Conservation (phyloP, 768 basidiomycete genomes). For the Auricularia sp. region DNA sequence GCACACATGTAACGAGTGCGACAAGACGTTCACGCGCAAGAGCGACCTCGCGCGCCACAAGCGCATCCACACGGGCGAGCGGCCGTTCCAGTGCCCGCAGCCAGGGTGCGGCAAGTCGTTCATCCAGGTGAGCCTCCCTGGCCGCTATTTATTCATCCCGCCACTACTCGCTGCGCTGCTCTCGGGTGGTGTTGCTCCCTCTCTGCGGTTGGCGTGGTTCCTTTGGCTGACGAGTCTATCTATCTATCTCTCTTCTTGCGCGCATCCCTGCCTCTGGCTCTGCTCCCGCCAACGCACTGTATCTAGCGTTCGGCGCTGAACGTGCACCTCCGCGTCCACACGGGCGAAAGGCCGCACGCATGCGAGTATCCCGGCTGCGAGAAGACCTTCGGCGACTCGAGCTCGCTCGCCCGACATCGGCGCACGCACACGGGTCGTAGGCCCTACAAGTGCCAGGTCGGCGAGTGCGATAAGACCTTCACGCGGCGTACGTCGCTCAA, state of each 20-base stretch:
- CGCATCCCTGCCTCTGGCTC: conserved; percentile 6
- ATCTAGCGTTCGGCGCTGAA: conserved; percentile 76
- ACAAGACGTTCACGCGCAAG: conserved; percentile 71
- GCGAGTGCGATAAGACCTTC: conserved; percentile 78
- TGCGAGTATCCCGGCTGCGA: conserved; percentile 84
- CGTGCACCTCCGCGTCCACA: conserved; percentile 82
- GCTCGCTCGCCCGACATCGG: conserved; percentile 83
- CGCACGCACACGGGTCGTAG: conserved; percentile 82
- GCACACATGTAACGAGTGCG: conserved; percentile 66
- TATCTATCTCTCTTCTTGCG: not conserved
- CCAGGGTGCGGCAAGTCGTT: conserved; percentile 79
- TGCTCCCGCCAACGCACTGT: conserved; percentile 4
- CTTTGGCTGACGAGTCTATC: not conserved
- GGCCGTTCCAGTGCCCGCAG: conserved; percentile 69
- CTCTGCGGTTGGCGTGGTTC: conserved; percentile 8
- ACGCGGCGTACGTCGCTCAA: conserved; percentile 77
- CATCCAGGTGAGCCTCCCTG: conserved; percentile 53
- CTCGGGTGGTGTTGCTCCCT: not conserved
- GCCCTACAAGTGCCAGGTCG: conserved; percentile 77
- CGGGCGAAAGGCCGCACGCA: conserved; percentile 85
- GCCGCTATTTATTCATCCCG: not conserved
- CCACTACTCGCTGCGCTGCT: not conserved
- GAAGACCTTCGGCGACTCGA: conserved; percentile 86
- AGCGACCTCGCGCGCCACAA: conserved; percentile 80
- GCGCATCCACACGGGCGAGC: conserved; percentile 85